Base-by-base conservation (phyloP, 352 stramenopile genomes). In the Globisporangium nagaii region DNA sequence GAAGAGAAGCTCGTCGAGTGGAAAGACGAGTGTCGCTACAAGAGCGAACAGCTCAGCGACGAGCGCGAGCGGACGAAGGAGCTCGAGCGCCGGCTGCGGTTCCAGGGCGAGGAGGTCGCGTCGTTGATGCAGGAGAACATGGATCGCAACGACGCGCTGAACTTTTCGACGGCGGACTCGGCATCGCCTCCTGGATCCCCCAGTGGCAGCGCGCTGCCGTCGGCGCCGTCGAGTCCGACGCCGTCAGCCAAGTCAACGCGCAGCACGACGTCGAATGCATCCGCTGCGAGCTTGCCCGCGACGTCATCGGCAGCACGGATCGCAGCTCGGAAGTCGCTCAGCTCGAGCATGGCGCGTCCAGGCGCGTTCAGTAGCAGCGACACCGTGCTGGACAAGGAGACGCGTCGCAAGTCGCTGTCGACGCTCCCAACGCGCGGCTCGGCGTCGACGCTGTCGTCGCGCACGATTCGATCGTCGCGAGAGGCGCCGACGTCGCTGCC, bases 21-120 rank as follows among this genome's bases (percentile, higher is more conserved):
- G 62, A 80, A 82, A 40, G 59, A 66, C 36, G 70, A 83, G 37
- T 78, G 55, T 27, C 62, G 68, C 37, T 77, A 77, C 30, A 79
- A 83, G 57, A 65, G 52, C 48, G 68, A 76, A 22, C 71, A 86
- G 42, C 68, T 90, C 15, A 60, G 53, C 1, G 64, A 76, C 40
- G 66, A 57, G n/a, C 61, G 64, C 4, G 71, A 64, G 25, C 70
- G 61, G 17, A 82, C 79, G 41, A 63, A 76, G 19, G 47, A 60
- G 12, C 63, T 85, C 17, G 63, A 88, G 42, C 55, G 60, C 7
- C 70, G 84, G 27, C 49, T 90, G 17, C 72, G 70, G 37, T 62
- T 75, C 9, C 64, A 82, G 35, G 62, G 68, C 20, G 69, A 66
- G 28, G 61, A 75, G 41, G 52, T 55, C 48, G 46, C 51, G 11